Base-by-base conservation (phyloP, 2,329 filamentous ascomycete genomes). In the Diaporthe sp. region DNA sequence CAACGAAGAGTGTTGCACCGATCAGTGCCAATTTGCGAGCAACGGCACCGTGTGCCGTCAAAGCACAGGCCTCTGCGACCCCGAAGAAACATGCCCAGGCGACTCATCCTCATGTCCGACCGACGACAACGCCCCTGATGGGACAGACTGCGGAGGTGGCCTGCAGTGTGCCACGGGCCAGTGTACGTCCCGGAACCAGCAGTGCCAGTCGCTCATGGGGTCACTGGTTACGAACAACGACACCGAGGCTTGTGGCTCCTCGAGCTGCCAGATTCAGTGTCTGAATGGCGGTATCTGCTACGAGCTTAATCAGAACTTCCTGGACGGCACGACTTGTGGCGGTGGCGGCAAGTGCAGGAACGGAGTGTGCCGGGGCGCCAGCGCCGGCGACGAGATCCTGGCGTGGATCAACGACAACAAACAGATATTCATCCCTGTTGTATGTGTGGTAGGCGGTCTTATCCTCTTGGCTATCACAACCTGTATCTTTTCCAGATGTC, bases 151-250 rank as follows among this genome's bases (percentile, higher is more conserved):
- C 81, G 95, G 94, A 44, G 92, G 92, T 19, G 90, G 90, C 2
- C 88, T 98, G 42, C 85, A 90, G 42, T 99, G 97, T 81, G 95
- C 97, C 39, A 96, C 94, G 59, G 97, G 97, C 17, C 96, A 98
- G 84, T 99, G 97, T 83, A 99, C 97, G 4, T 97, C 94, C 70
- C 92, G 97, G 76, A 92, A 98, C 82, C 89, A 92, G 80, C 97
- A 99, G 85, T 99, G 97, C 86, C 92, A 93, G 82, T 93, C 92
- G 15, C 88, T 97, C 63, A 94, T 98, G 88, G 95, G 95, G 47
- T 91, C 89, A 37, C 90, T 93, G 75, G 93, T 92, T 0, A 88
- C 90, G 73, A 90, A 89, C 81, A 96, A 95, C 84, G 90, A 94
- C 79, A 97, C 95, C 2, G 92, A 91, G 79, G 93, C 96, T 13